Conservation (phyloP, 108 stramenopile genomes). For the Nannochloropsis salina region DNA sequence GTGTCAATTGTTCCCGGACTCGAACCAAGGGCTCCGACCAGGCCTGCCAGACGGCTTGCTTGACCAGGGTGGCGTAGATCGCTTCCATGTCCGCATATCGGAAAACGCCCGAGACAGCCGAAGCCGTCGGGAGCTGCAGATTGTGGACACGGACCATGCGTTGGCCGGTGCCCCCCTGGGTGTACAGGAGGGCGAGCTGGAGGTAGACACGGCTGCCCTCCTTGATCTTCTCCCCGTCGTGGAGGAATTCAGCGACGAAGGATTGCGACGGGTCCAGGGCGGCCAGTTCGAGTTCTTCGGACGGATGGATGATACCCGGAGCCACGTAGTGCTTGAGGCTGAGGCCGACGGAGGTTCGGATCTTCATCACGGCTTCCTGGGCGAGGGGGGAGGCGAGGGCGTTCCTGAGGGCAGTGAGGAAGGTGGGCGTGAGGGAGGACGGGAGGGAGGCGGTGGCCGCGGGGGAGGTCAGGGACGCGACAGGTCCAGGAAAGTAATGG, state of each 20-base stretch:
- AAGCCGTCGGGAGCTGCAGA: not conserved
- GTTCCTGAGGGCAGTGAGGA: not conserved
- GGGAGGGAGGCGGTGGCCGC: not conserved
- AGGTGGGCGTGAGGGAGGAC: not conserved
- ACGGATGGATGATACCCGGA: not conserved
- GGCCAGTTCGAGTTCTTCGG: not conserved
- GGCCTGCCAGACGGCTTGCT: slow-evolving; percentile 1
- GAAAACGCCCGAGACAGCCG: not conserved
- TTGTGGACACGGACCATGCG: slow-evolving; percentile 22
- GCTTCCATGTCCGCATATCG: slow-evolving; percentile 1
- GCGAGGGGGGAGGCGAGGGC: not conserved
- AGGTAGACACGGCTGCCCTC: not conserved
- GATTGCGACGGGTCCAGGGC: not conserved
- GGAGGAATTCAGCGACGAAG: not conserved
- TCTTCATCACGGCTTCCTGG: not conserved
- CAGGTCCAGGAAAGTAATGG: not conserved
- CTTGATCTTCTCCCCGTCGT: slow-evolving; percentile 13
- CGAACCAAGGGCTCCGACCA: not conserved
- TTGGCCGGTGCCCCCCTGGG: not conserved
- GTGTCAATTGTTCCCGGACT: not conserved
- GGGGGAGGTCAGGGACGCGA: not conserved
- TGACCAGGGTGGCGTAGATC: not conserved
- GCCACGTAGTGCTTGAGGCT: not conserved
- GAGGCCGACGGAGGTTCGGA: not conserved
- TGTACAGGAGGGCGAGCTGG: slow-evolving; percentile 18